phyloP scores from a whole-genome alignment of 495 filamentous ascomycete genomes.

The Aspergillus funiculosus region DNA sequence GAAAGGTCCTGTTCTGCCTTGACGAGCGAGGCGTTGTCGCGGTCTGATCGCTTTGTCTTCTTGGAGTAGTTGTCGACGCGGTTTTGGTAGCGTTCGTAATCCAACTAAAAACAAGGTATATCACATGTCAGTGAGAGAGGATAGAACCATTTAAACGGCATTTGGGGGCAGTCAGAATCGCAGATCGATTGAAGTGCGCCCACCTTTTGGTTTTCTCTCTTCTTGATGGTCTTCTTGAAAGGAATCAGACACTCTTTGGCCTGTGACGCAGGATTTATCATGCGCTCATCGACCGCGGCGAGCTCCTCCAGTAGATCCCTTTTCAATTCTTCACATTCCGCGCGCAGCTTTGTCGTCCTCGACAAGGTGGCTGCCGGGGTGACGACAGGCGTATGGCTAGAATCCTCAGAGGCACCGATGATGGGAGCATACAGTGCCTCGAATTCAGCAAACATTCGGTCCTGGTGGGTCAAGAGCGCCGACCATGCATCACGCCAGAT shows the following conservation, averaged over 20 bases:
- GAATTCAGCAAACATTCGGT: constrained; percentile 62
- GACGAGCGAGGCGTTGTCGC: constrained; percentile 69
- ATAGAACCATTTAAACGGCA: not conserved
- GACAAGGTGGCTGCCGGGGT: constrained; percentile 62
- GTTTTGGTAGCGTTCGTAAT: constrained; percentile 78
- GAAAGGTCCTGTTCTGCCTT: constrained; percentile 76
- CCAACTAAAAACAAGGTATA: constrained; percentile 39
- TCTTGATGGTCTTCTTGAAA: constrained; percentile 87
- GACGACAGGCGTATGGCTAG: constrained; percentile 45
- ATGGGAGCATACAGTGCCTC: constrained; percentile 81
- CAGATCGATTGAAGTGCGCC: not conserved
- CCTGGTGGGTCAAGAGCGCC: constrained; percentile 65
- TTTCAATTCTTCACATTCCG: constrained; percentile 68
- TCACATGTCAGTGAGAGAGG: constrained; percentile 3
- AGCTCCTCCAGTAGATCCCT: constrained; percentile 72
- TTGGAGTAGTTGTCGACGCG: constrained; percentile 64
- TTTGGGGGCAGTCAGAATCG: no score
- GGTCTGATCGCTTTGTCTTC: constrained; percentile 65
- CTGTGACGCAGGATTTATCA: constrained; percentile 66
- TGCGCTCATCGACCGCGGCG: constrained; percentile 60
- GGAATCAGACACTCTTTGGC: constrained; percentile 67
- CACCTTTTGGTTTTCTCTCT: constrained; percentile 78
- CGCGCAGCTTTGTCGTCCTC: constrained; percentile 60
- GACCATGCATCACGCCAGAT: constrained; percentile 84
- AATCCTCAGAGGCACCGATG: constrained; percentile 54